Conservation (phyloP, 2,329 filamentous ascomycete species). For the Davidsoniella neocaledoniae region DNA sequence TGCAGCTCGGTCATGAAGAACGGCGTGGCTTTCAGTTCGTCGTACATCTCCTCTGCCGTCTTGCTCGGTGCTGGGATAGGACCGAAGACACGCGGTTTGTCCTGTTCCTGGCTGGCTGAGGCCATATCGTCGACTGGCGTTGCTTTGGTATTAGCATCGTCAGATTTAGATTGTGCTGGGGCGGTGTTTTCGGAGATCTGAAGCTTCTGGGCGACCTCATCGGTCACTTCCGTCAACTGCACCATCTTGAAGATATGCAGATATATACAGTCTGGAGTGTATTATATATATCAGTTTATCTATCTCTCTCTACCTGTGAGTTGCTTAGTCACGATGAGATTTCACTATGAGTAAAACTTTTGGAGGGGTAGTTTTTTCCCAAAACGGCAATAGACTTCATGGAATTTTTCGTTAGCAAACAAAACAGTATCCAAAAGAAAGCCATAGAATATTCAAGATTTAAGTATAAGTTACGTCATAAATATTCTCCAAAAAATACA, state of each 20-base stretch:
- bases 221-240: neutral
- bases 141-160: slow-evolving; percentile 1
- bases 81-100: slow-evolving; percentile 39
- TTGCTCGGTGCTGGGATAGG: slow-evolving; percentile 19
- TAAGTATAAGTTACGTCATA: no score
- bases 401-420: neutral
- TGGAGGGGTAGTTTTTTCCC: slow-evolving; percentile 4
- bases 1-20: slow-evolving; percentile 85
- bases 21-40: slow-evolving; percentile 46
- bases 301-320: no score
- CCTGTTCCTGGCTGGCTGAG: slow-evolving; percentile 21
- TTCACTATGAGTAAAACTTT: neutral
- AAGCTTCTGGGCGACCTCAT: slow-evolving; percentile 1
- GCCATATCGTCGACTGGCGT: neutral
- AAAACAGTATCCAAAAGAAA: neutral
- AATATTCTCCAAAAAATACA: no score
- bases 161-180: neutral
- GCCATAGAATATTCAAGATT: neutral
- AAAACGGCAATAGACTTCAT: slow-evolving; percentile 3
- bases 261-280: no score
- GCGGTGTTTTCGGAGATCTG: neutral
- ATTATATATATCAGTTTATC: no score
- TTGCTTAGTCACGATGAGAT: no score
- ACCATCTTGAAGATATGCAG: neutral
- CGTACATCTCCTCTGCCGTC: slow-evolving; percentile 37